Evolutionary conservation across 805 yeast genomes (phyloP).

Genomic region (Candida caryicola): DNA sequence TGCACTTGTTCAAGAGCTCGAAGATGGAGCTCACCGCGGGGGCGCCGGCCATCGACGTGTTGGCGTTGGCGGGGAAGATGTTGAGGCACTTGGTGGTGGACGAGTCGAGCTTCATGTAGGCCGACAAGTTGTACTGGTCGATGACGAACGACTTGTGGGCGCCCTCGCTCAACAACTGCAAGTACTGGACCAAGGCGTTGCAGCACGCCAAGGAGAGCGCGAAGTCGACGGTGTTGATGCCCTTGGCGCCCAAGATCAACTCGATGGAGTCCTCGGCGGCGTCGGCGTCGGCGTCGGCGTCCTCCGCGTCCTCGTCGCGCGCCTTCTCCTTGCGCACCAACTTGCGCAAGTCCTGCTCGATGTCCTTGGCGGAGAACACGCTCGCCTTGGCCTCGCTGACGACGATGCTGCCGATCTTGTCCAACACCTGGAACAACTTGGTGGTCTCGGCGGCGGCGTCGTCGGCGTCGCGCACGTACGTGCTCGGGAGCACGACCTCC

Average conservation of each 20-base stretch:
- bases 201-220: constrained; percentile 58
- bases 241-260: constrained; percentile 53
- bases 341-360: constrained; percentile 75
- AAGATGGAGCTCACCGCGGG: constrained; percentile 52
- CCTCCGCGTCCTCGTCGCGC: too few relatives aligned
- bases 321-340: constrained; percentile 43
- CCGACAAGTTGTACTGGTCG: constrained; percentile 65
- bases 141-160: constrained; percentile 56
- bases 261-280: constrained; percentile 32
- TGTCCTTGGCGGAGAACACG: constrained; percentile 61
- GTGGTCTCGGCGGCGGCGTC: constrained; percentile 34
- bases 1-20: constrained; percentile 85
- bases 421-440: constrained; percentile 69
- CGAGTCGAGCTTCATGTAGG: constrained; percentile 86
- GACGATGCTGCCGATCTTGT: constrained; percentile 70
- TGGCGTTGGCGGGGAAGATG: constrained; percentile 57
- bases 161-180: constrained; percentile 60
- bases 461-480: constrained; percentile 24
- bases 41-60: constrained; percentile 6
- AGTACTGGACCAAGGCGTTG: constrained; percentile 65
- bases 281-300: constrained; percentile 9
- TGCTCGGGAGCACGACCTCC: constrained; percentile 67
- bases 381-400: constrained; percentile 56
- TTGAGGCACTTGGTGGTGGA: constrained; percentile 88
- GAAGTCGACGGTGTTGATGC: constrained; percentile 43